These are phyloP conservation scores for Puccinia coronata DNA, from an alignment of 1,284 basidiomycete genomes.

Conservation along the genomic window DNA sequence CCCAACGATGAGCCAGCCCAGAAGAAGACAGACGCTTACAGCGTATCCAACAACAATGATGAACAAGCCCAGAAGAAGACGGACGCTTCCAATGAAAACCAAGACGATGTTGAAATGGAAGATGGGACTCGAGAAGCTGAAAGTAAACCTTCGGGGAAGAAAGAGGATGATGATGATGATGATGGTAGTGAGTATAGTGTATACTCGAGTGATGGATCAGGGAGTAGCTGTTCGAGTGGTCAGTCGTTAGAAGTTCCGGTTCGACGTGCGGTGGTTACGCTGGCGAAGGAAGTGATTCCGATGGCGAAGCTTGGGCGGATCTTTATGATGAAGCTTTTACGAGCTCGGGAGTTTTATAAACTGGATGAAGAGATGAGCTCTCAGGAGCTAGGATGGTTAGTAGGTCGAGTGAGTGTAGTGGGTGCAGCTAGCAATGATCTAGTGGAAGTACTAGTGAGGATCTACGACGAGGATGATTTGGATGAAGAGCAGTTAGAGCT, in stretches of 20 bases:
- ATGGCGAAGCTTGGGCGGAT: background rate
- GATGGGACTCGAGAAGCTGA: too few species aligned
- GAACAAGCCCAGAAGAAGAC: too few species aligned
- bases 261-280: background rate
- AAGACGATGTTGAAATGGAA: too few species aligned
- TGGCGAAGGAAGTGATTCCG: background rate
- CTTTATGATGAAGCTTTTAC: background rate
- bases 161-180: background rate
- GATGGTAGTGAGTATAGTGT: background rate
- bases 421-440: background rate
- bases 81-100: too few species aligned
- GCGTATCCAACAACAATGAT: too few species aligned
- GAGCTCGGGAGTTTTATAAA: background rate
- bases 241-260: background rate
- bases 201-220: background rate
- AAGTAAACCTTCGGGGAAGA: background rate
- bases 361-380: background rate
- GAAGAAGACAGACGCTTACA: too few species aligned
- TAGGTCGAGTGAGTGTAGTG: background rate
- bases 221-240: background rate
- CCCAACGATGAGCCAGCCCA: too few species aligned
- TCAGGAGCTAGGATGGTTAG: background rate
- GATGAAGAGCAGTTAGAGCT: background rate
- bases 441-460: background rate
- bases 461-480: background rate